phyloP scores from a whole-genome alignment of 1,284 basidiomycete genomes.

The Heterobasidion annosum region DNA sequence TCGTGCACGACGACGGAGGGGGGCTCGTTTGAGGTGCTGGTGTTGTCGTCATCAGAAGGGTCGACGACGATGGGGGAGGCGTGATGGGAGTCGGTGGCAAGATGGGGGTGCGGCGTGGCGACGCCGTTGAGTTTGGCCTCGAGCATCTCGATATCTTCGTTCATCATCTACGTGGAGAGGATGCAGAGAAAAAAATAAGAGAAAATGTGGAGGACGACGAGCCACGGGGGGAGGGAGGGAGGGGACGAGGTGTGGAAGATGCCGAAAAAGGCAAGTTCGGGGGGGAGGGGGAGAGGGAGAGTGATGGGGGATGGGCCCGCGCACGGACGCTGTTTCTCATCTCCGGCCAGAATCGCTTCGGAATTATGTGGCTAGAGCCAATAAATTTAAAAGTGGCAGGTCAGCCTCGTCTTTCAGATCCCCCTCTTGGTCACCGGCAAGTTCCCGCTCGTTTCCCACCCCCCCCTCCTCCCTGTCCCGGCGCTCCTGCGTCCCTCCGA shows the following conservation, averaged over 20 bases:
- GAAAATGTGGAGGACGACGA: background rate
- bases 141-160: constrained; percentile 11
- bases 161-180: constrained; percentile 1
- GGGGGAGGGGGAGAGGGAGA: constrained; percentile 10
- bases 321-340: background rate
- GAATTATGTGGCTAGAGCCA: background rate
- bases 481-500: no score
- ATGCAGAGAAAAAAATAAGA: background rate
- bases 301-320: constrained; percentile 4
- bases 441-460: background rate
- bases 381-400: background rate
- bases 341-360: background rate
- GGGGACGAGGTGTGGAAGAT: constrained; percentile 1
- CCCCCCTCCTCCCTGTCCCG: no score
- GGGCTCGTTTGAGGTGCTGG: background rate
- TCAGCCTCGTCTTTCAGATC: background rate
- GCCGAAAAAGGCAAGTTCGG: constrained; percentile 7
- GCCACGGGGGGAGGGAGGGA: background rate
- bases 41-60: constrained; percentile 4
- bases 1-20: constrained; percentile 1
- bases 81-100: constrained; percentile 18
- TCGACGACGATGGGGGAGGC: constrained; percentile 17
- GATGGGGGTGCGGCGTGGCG: constrained; percentile 11
- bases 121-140: constrained; percentile 7
- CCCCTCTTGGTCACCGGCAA: background rate